Conservation (phyloP, 345 rosid genomes). For the Lumnitzera racemosa region DNA sequence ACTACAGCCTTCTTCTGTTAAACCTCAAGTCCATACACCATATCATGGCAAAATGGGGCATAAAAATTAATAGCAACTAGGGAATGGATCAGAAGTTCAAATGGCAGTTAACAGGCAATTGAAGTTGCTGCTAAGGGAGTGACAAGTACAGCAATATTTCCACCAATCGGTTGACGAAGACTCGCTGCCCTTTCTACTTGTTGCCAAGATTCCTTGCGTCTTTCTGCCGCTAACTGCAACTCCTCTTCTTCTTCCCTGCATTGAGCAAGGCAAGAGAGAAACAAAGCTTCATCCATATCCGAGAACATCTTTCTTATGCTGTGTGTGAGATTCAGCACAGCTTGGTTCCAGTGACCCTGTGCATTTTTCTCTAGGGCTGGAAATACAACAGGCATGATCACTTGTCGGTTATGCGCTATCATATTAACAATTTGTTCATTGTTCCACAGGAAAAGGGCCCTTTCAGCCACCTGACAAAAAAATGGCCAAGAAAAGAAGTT, state of each 20-base stretch:
- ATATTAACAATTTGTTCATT: conserved; percentile 78
- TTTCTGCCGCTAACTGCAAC: conserved; percentile 32
- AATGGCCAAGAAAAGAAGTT: not conserved
- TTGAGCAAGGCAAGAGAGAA: conserved; percentile 50
- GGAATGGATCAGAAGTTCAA: no score
- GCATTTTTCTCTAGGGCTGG: conserved; percentile 70
- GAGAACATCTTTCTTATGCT: conserved; percentile 67
- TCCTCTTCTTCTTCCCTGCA: conserved; percentile 54
- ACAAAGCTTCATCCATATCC: conserved; percentile 70
- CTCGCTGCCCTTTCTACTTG: conserved; percentile 60
- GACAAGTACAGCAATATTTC: conserved; percentile 56
- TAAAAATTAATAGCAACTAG: no score
- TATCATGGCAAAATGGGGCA: no score
- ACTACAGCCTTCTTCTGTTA: no score
- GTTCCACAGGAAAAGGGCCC: conserved; percentile 87
- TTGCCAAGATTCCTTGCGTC: conserved; percentile 59
- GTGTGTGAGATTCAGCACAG: conserved; percentile 60
- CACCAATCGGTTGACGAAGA: conserved; percentile 45
- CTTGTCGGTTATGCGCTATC: conserved; percentile 58
- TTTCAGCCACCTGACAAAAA: conserved; percentile 77
- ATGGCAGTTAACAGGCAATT: conserved; percentile 5
- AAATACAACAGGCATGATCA: conserved; percentile 57
- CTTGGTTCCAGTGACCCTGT: conserved; percentile 74
- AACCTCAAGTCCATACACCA: no score
- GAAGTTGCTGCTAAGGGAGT: conserved; percentile 9